Evolutionary conservation across 2,329 filamentous ascomycete genomes (phyloP), one percentile per base, ranked within the genome.

Genomic region (Alternaria triticimaculans): DNA sequence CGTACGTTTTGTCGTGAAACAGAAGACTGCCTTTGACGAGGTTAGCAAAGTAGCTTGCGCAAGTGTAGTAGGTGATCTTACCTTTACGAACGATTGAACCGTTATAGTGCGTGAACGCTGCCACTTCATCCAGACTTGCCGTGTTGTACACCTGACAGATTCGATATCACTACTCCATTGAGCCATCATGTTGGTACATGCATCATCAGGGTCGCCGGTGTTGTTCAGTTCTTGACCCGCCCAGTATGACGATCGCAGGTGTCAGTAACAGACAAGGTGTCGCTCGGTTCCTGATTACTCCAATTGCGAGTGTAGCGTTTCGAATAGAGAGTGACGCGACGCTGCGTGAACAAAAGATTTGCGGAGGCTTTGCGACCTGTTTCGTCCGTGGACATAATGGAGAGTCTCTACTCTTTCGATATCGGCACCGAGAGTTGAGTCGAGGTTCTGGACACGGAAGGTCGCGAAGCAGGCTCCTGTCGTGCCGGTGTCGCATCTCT

Each of bases 321-420:
- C 37, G 37, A 41, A 41, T 18, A 41, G 37, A 41, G 37, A 41
- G 37, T 41, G 37, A 41, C 37, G 37, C 37, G 37, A 41, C 37
- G 37, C 44, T 48, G 83, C 66, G 87, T 86, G 89, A 44, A 79
- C 72, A 4, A 88, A 41, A 41, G 37, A 41, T 41, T 12, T 48
- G 25, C 26, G 48, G 33, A 11, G 43, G 44, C 51, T 49, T 18
- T 21, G 21, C 46, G 14, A 30, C 18, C 18, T 28, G 21, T 48
- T 25, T 25, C 18, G 50, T 18, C 23, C 12, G 26, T 51, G 48
- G 14, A 20, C 15, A 23, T 21, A 18, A 41, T 41, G 37, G 37
- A 41, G 7, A 21, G 21, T 28, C 28, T 43, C 49, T 63, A 73
- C 54, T 33, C 78, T 77, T 65, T 70, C 60, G 61, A 81, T 67